A percentile compares a stretch with the other conserved stretches of the same genome.
These are phyloP conservation scores for Rhypophila decipiens DNA, from an alignment of 495 filamentous ascomycete genomes.

Conservation along the genomic window DNA sequence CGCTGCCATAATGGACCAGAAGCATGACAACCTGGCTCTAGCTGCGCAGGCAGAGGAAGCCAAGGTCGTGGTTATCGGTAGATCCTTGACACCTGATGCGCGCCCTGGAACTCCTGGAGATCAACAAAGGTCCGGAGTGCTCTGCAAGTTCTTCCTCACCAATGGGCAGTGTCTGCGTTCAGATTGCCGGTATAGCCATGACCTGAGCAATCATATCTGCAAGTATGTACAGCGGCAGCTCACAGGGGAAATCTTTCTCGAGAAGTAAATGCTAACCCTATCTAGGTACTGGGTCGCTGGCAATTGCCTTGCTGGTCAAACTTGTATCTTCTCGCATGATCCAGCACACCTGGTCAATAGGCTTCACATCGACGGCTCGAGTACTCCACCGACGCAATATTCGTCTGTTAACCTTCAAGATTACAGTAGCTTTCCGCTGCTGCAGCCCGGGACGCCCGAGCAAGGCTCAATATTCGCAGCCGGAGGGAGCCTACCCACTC, in stretches of 20 bases:
- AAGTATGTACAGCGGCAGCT: slow-evolving; percentile 85
- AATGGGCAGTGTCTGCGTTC: slow-evolving; percentile 88
- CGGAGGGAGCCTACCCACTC: slow-evolving; percentile 43
- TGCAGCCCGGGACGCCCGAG: slow-evolving; percentile 58
- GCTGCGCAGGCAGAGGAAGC: slow-evolving; percentile 41
- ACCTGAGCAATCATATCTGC: slow-evolving; percentile 92
- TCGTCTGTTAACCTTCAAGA: slow-evolving; percentile 80
- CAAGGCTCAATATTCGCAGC: slow-evolving; percentile 49
- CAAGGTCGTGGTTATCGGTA: slow-evolving; percentile 71
- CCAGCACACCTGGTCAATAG: slow-evolving; percentile 71
- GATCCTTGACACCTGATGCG: slow-evolving; percentile 70
- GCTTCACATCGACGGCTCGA: slow-evolving; percentile 57
- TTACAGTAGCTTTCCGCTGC: slow-evolving; percentile 79
- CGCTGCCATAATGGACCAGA: slow-evolving; percentile 70
- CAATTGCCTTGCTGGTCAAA: slow-evolving; percentile 89
- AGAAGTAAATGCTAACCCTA: no score
- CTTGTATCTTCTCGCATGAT: slow-evolving; percentile 97
- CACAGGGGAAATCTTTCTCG: no score
- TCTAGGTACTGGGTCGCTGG: slow-evolving; percentile 91
- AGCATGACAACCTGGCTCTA: slow-evolving; percentile 33
- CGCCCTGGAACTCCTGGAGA: slow-evolving; percentile 68
- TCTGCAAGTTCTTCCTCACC: slow-evolving; percentile 94
- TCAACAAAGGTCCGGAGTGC: slow-evolving; percentile 68
- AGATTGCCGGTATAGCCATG: slow-evolving; percentile 96
- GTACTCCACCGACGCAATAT: slow-evolving; percentile 50